Evolutionary conservation across 129 eudicot species (phyloP), one percentile per base, ranked within the genome.

Genomic region (Tagetes patula): DNA sequence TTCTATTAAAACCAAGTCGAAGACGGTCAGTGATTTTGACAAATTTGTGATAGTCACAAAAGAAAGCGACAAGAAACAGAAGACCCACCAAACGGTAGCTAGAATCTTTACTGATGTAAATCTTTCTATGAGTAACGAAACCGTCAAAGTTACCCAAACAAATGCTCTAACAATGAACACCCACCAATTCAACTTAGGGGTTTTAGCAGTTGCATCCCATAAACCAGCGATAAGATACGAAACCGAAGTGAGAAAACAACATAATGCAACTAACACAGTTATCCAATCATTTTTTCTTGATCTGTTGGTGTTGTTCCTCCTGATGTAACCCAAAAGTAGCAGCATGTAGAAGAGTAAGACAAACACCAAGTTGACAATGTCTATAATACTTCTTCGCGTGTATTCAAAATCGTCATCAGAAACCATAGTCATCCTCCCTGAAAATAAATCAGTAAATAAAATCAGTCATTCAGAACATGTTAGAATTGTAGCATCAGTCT

Each of bases 21-120:
- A 52, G 5, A 81, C 33, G 36, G 67, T 61, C 27, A 61, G 12
- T 6, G 67, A 61, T 34, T 11, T 61, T 2, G 69, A 67, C 53
- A 84, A 65, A 63, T 50, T 11, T 30, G 12, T 6, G 5, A 75
- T 55, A 47, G 81, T 79, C 40, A 78, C 31, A 45, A 69, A 60
- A 30, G 91, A 83, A 73, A 55, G 6, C 3, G 78, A 65, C 30
- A 76, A 45, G 62, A 81, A 81, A 38, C 73, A 64, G 38, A 78
- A 36, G 34, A 75, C 53, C 87, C 87, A 86, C 87, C 85, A 84
- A 78, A 74, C 20, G 2, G 75, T 75, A 61, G 74, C 72, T 33
- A 80, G 69, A 65, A 83, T 67, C 43, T 76, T 67, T 3, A 81
- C 65, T 80, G 77, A 65, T 62, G 50, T 80, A 8, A 70, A 83